phyloP scores from a whole-genome alignment of 2,329 filamentous ascomycete species.

The Ophiocordyceps robertsii region DNA sequence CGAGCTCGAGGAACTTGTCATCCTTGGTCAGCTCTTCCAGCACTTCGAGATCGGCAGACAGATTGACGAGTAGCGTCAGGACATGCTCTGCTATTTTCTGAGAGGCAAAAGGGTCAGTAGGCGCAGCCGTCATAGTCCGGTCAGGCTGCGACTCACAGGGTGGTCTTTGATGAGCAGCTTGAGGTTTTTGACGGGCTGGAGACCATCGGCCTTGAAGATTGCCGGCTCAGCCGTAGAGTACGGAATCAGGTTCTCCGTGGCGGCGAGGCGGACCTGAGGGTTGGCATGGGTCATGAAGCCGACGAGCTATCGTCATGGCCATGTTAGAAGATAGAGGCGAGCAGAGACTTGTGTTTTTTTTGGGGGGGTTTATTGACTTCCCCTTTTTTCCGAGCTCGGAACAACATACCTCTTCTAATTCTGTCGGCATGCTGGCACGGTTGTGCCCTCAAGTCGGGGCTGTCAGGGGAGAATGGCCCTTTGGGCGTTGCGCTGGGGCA shows the following conservation, averaged over 20 bases:
- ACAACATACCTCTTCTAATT: conserved; percentile 55
- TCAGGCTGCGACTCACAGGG: conserved; percentile 37
- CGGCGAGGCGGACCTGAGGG: conserved; percentile 76
- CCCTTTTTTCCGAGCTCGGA: no score
- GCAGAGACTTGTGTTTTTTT: neutral
- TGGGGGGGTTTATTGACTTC: no score
- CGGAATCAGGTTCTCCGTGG: conserved; percentile 74
- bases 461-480: neutral
- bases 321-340: neutral
- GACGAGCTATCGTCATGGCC: conserved; percentile 48
- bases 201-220: conserved; percentile 71
- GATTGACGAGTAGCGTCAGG: conserved; percentile 78
- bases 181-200: conserved; percentile 72
- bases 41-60: conserved; percentile 65
- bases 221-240: conserved; percentile 60
- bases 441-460: neutral
- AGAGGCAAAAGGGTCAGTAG: neutral
- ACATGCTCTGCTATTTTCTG: conserved; percentile 89
- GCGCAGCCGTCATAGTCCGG: neutral
- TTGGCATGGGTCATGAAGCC: conserved; percentile 90
- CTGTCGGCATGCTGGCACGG: conserved; percentile 47
- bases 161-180: conserved; percentile 82
- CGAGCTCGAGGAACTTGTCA: conserved; percentile 62
- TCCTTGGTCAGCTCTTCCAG: conserved; percentile 62
- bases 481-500: neutral